These are phyloP conservation scores for Plenodomus biglobosus DNA, from an alignment of 2,329 filamentous ascomycete species.

Conservation along the genomic window DNA sequence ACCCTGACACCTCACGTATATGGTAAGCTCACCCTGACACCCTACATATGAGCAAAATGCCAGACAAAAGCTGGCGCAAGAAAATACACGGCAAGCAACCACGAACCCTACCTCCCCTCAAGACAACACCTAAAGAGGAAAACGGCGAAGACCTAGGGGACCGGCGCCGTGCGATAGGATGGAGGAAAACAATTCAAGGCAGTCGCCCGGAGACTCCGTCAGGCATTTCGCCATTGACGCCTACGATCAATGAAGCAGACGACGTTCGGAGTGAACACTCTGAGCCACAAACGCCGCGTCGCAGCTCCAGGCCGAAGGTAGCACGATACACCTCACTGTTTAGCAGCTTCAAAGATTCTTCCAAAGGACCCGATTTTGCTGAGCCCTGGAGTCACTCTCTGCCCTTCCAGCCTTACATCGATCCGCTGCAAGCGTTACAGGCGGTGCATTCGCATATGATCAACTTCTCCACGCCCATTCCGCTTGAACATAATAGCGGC, in stretches of 20 bases:
- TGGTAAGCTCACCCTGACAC: too few relatives aligned
- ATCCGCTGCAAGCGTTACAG: conserved; percentile 29
- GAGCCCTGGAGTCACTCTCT: conserved; percentile 30
- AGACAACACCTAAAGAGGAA: conserved; percentile 6
- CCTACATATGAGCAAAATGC: conserved; percentile 13
- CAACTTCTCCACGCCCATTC: conserved; percentile 25
- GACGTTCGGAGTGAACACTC: conserved; percentile 35
- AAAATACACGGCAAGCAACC: conserved; percentile 19
- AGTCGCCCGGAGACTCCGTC: conserved; percentile 28
- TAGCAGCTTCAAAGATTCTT: conserved; percentile 20
- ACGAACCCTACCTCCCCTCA: conserved; percentile 13
- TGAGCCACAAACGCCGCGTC: conserved; percentile 32
- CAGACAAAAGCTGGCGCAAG: conserved; percentile 29
- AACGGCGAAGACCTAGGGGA: conserved; percentile 16
- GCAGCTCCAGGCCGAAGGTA: conserved; percentile 44
- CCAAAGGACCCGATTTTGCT: conserved; percentile 24
- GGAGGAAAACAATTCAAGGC: conserved; percentile 26
- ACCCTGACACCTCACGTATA: too few relatives aligned
- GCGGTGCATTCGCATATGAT: conserved; percentile 32
- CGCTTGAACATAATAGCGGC: conserved; percentile 39
- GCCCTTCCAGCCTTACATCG: conserved; percentile 18
- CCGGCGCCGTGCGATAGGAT: conserved; percentile 19
- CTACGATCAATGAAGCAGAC: conserved; percentile 29
- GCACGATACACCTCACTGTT: conserved; percentile 45
- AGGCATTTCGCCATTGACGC: conserved; percentile 7